Conservation (phyloP, 108 stramenopile species). For the Tribonema minus region DNA sequence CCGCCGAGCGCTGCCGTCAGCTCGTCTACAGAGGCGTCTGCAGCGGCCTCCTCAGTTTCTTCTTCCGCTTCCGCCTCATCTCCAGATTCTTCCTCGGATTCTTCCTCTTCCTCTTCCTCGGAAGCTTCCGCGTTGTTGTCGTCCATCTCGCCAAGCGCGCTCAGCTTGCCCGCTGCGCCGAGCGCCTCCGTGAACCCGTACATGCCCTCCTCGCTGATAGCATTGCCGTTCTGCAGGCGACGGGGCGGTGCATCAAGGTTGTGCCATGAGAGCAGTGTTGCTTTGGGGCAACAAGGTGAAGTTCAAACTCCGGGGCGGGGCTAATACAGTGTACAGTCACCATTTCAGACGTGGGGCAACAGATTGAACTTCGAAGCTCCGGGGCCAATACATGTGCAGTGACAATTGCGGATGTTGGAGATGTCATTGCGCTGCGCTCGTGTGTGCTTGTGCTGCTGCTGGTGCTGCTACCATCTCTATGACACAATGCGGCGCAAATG, state of each 20-base stretch:
- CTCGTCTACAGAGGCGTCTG: constrained; percentile 4
- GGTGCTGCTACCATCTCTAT: no score
- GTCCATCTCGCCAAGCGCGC: constrained; percentile 20
- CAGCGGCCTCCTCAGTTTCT: background rate
- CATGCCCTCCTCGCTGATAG: background rate
- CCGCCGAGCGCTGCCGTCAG: constrained; percentile 19
- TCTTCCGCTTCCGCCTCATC: background rate
- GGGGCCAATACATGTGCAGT: no score
- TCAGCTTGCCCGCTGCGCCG: background rate
- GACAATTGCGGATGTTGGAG: no score
- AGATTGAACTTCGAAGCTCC: no score
- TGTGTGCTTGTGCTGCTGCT: no score
- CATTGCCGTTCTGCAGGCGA: background rate
- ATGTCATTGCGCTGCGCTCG: no score
- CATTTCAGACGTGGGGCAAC: no score
- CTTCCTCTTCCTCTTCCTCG: constrained; percentile 20
- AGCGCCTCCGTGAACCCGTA: background rate
- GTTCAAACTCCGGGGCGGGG: no score
- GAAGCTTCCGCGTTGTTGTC: constrained; percentile 21
- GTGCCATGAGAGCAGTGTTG: no score
- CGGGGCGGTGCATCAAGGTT: background rate
- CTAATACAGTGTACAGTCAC: no score
- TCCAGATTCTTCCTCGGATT: constrained; percentile 5
- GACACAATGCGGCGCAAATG: no score
- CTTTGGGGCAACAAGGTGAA: no score